phyloP scores from a whole-genome alignment of 345 rosid genomes.

The Linum trigynum region DNA sequence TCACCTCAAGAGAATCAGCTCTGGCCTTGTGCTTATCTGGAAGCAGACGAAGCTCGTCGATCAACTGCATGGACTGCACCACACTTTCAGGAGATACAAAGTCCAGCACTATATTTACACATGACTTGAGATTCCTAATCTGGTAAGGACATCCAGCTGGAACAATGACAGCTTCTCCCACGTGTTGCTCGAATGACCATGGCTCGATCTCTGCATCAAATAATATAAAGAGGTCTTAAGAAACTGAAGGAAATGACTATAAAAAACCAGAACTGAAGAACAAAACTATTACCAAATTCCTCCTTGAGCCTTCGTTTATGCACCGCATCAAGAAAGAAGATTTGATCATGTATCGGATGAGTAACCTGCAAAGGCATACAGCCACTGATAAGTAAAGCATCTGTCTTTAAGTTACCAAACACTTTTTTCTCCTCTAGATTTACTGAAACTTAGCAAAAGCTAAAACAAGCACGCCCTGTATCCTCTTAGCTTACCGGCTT shows the following conservation, averaged over 20 bases:
- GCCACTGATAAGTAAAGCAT: constrained; percentile 11
- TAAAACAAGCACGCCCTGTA: neutral
- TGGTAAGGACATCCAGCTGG: constrained; percentile 97
- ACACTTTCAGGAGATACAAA: constrained; percentile 85
- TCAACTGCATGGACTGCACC: constrained; percentile 46
- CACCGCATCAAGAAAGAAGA: constrained; percentile 60
- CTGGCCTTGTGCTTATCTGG: constrained; percentile 62
- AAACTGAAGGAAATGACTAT: neutral
- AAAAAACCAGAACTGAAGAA: neutral
- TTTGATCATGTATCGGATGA: constrained; percentile 82
- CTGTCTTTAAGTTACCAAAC: neutral
- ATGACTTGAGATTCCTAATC: constrained; percentile 77
- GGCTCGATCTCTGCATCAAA: constrained; percentile 68
- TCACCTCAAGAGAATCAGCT: constrained; percentile 51
- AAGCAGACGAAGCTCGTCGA: constrained; percentile 59
- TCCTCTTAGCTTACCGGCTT: constrained; percentile 43
- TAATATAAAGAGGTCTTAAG: neutral
- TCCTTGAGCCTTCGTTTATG: constrained; percentile 80
- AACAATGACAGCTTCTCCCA: constrained; percentile 87
- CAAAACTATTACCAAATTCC: constrained; percentile 56
- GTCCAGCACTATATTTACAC: constrained; percentile 78
- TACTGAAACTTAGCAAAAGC: too few species aligned
- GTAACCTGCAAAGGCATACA: constrained; percentile 36
- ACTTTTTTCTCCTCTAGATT: too few species aligned
- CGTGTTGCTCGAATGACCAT: constrained; percentile 85